Base-by-base conservation (phyloP, 2,329 filamentous ascomycete genomes). In the Aspergillus versicolor region DNA sequence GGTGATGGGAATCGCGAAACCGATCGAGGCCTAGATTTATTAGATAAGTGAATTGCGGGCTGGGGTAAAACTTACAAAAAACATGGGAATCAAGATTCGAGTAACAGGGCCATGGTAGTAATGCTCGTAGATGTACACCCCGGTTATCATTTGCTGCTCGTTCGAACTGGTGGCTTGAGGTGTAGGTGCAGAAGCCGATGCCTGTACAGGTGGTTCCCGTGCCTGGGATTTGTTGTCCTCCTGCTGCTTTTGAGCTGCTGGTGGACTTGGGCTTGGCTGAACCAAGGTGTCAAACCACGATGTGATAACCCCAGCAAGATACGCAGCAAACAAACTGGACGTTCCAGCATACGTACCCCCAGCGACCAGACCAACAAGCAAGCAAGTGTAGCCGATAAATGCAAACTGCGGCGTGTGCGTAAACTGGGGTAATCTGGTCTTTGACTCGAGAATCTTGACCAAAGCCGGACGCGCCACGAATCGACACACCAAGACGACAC, bases 1-100 rank as follows among this genome's bases (percentile, higher is more conserved):
- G 0, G 82, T 84, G 30, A 93, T 87, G 0, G 90, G 90, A 1
- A 94, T 89, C 0, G 89, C 87, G 67, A 93, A 92, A 0, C 90
- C 90, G 37, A 93, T 88, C 0, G 82, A 85, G 2, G 82, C 69
- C 71, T 74, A 30, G 22, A 8, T 45, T 30, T 57, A 50, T 40
- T 32, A n/a, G 30, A 13, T 24, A 9, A 37, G 3, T 38, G 13
- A 12, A 17, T 6, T 27, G 6, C 4, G 3, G 5, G 5, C 5
- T 7, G 6, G 4, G 27, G 12, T 8, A 13, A 8, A 9, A 67
- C 82, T 71, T 66, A 84, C 88, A 65, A 92, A 92, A 73, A 92
- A 92, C 56, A 91, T 81, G 0, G 89, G 88, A 49, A 84, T 84
- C 0, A 92, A 70, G 0, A 92, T 76, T 8, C 76, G 76, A 2